A percentile compares a stretch with the other conserved stretches of the same genome.
These are phyloP conservation scores for Cyclostephanos tholiformis DNA, from an alignment of 108 stramenopile genomes.

Conservation along the genomic window DNA sequence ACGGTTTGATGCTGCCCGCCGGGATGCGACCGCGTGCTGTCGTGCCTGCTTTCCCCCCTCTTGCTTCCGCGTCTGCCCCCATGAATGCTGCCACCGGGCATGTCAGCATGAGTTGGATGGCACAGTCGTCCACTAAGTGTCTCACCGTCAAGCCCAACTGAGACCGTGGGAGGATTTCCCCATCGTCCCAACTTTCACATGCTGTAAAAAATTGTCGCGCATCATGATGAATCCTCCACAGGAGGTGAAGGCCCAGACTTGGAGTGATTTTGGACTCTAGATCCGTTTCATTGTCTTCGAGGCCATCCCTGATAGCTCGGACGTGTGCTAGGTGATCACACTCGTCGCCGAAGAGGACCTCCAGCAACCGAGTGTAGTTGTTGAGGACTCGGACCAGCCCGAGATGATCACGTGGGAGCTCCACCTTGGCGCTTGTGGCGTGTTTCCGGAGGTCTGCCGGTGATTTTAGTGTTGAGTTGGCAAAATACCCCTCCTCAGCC, in stretches of 20 bases:
- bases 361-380: neutral
- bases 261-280: neutral
- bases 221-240: neutral
- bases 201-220: neutral
- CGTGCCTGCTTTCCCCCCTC: too few relatives aligned
- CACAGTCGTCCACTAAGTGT: neutral
- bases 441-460: too few relatives aligned
- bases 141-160: neutral
- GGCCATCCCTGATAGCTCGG: neutral
- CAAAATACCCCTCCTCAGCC: too few relatives aligned
- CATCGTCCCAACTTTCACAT: neutral
- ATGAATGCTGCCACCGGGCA: too few relatives aligned
- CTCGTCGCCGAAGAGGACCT: neutral
- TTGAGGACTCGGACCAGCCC: neutral
- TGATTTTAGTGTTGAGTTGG: neutral
- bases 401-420: neutral
- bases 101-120: neutral
- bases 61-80: too few relatives aligned
- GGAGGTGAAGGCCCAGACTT: neutral
- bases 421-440: neutral
- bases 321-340: neutral
- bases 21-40: too few relatives aligned
- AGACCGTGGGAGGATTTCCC: neutral
- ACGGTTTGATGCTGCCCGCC: too few relatives aligned
- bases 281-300: neutral